These are phyloP conservation scores for Paulownia fortunei DNA, from an alignment of 257 asterid species.

Conservation along the genomic window DNA sequence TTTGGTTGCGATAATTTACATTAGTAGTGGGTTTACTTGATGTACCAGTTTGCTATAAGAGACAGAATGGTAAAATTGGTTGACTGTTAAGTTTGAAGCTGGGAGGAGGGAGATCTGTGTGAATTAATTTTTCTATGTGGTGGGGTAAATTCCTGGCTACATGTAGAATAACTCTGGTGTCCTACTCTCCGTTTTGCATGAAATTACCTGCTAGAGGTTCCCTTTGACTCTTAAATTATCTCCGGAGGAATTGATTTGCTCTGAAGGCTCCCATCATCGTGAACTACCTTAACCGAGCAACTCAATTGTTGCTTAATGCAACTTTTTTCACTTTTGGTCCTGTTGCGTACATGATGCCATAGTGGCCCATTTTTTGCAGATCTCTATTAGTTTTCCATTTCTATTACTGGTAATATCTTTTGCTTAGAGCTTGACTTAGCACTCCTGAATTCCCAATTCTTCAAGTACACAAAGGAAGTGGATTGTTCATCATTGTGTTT, in stretches of 20 bases:
- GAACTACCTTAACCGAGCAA: background rate
- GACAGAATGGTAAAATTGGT: too few relatives aligned
- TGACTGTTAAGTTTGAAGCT: too few relatives aligned
- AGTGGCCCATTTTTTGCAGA: background rate
- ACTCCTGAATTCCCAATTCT: background rate
- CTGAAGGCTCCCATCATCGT: background rate
- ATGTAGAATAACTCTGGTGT: background rate
- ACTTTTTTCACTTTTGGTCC: background rate
- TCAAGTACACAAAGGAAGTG: background rate
- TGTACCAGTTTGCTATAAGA: too few relatives aligned
- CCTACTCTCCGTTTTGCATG: background rate
- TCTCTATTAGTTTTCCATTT: background rate
- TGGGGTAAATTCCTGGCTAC: too few relatives aligned
- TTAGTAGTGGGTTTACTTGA: background rate
- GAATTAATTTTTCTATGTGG: background rate
- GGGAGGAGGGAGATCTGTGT: too few relatives aligned
- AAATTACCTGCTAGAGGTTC: background rate
- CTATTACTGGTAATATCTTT: background rate
- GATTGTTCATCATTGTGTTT: background rate
- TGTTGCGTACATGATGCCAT: constrained; percentile 1
- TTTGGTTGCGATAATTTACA: background rate
- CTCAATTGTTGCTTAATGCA: background rate
- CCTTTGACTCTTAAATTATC: background rate
- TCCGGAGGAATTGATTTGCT: constrained; percentile 1
- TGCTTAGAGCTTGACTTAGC: background rate